Percentiles rank a stretch among this genome's conserved stretches.
Conservation (phyloP, 2,329 filamentous ascomycete species). For the Ophiostoma sp. region DNA sequence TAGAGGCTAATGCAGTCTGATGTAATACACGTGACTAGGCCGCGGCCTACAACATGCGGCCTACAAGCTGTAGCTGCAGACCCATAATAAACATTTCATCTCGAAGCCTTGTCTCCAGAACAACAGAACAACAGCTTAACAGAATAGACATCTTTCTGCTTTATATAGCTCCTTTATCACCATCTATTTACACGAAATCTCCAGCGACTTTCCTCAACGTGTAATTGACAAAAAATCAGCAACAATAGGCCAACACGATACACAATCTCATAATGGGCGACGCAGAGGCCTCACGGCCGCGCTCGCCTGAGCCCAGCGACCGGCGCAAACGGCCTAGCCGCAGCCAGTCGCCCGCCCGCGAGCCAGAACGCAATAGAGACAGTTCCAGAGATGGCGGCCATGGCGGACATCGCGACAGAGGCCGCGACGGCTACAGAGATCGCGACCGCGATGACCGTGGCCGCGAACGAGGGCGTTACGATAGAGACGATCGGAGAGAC, state of each 20-base stretch:
- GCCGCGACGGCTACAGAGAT: conserved; percentile 25
- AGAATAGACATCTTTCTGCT: background rate
- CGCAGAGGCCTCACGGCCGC: conserved; percentile 16
- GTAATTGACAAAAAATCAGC: background rate
- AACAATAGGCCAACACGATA: background rate
- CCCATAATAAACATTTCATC: conserved; percentile 13
- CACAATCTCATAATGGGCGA: conserved; percentile 17
- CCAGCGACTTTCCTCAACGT: background rate
- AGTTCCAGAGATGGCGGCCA: background rate
- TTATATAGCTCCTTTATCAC: background rate
- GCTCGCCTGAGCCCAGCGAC: conserved; percentile 10
- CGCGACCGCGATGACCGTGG: conserved; percentile 26
- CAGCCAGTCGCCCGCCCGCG: conserved; percentile 20
- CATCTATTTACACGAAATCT: background rate
- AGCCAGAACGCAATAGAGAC: background rate
- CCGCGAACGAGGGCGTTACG: background rate
- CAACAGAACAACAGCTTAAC: background rate
- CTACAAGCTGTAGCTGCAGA: background rate
- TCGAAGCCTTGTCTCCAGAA: conserved; percentile 2
- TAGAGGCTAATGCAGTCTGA: background rate
- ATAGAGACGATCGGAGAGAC: conserved; percentile 24
- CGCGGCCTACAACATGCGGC: background rate
- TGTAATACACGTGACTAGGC: conserved; percentile 16
- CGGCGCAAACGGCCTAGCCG: conserved; percentile 18
- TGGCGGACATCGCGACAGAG: conserved; percentile 17